Evolutionary conservation across 2,329 filamentous ascomycete species (phyloP).

Genomic region (Aspergillus eucalypticola): DNA sequence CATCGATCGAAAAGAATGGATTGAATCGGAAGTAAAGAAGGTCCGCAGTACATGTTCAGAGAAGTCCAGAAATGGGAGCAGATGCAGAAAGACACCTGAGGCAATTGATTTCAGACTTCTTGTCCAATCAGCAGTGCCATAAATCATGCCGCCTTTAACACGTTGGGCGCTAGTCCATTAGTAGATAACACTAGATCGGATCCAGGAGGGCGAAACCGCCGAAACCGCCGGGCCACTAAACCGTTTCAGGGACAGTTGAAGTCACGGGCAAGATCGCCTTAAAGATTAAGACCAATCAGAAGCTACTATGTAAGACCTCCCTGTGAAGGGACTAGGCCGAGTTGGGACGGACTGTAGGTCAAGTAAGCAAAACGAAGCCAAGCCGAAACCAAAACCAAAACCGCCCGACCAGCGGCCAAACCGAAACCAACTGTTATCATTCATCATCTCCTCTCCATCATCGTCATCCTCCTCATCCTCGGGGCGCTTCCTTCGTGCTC

Average conservation of each 20-base stretch:
- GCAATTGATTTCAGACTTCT: background rate
- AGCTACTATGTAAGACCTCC: background rate
- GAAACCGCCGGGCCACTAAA: conserved; percentile 8
- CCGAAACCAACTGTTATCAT: background rate
- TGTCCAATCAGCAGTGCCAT: background rate
- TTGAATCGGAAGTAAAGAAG: background rate
- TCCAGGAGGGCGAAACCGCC: conserved; percentile 2
- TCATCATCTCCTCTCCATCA: background rate
- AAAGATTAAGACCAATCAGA: background rate
- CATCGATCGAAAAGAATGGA: background rate
- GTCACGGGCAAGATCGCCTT: background rate
- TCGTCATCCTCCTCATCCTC: conserved; percentile 4
- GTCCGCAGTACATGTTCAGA: background rate
- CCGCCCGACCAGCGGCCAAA: background rate
- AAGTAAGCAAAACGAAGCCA: conserved; percentile 2
- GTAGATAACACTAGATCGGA: background rate
- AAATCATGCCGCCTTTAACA: background rate
- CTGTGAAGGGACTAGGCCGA: background rate
- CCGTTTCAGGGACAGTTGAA: background rate
- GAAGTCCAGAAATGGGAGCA: background rate
- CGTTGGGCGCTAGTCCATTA: background rate
- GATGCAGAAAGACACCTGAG: conserved; percentile 1
- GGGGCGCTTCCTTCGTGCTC: background rate
- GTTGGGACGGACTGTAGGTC: background rate
- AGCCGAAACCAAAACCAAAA: background rate